Base-by-base conservation (phyloP, 441 rosid species). In the Euphorbia celastroides region DNA sequence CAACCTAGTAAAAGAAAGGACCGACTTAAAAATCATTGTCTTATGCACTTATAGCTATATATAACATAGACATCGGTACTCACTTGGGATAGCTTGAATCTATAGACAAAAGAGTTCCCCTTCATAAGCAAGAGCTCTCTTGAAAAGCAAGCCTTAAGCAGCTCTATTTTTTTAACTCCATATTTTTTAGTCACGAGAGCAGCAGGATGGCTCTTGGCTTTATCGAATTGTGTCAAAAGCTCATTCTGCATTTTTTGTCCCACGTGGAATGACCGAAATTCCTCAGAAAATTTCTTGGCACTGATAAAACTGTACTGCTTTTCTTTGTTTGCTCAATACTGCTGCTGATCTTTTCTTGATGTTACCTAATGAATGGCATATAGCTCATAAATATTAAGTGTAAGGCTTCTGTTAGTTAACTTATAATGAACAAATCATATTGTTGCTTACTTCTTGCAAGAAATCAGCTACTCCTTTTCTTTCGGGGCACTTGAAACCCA, bases 401-500 rank as follows among this genome's bases (percentile, higher is more conserved):
- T 60, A 76, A 67, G 64, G 20, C 57, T 38, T 42, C 52, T 11
- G 26, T 54, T 38, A 38, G 13, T 30, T 12, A 8, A 50, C 42
- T n/a, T n/a, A 36, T 36, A 13, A 36, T 17, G 20, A 48, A 50
- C 5, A 2, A 26, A 14, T 56, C 16, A 5, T 16, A 2, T 26
- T 3, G 27, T n/a, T 55, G 34, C 84, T 68, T 68, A 88, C 98
- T 72, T 92, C 98, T 68, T 92, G 97, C 66, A 92, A 71, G 80
- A 86, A 92, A 92, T 93, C 97, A 42, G 98, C 97, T 0, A 87
- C 84, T 1, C 94, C 97, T 80, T 88, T 93, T 72, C 97, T 82
- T 68, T 83, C 86, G 22, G 97, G 98, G 62, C 98, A 90, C 75
- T 69, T 86, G 74, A 90, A 93, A 19, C 96, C 98, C 85, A 84